These are phyloP conservation scores for Colletotrichum acutatum DNA, from an alignment of 2,329 filamentous ascomycete genomes.

Conservation along the genomic window DNA sequence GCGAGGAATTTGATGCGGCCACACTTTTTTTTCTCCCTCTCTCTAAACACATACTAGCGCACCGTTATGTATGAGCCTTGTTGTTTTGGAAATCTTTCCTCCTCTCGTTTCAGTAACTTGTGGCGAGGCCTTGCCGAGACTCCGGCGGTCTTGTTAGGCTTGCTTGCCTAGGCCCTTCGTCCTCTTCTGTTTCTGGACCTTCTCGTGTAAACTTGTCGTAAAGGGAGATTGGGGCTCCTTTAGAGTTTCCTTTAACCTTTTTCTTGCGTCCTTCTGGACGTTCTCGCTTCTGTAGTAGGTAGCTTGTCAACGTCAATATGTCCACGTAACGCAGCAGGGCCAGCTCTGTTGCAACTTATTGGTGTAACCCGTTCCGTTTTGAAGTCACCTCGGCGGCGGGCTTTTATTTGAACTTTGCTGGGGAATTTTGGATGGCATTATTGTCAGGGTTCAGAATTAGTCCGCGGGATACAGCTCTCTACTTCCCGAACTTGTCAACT, in stretches of 20 bases:
- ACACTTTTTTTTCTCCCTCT: neutral
- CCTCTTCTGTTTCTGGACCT: neutral
- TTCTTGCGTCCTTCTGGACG: neutral
- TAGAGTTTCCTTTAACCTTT: constrained; percentile 24
- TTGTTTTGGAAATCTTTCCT: neutral
- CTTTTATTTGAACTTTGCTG: constrained; percentile 12
- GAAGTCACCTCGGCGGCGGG: neutral
- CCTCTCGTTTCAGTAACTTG: constrained; percentile 17
- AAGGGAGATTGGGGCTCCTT: constrained; percentile 17
- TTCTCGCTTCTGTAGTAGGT: neutral
- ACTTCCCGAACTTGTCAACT: neutral
- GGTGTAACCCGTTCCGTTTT: constrained; percentile 13
- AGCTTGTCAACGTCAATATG: neutral
- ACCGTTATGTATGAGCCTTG: no score
- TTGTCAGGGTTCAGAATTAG: neutral
- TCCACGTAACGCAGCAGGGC: neutral
- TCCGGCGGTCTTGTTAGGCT: neutral
- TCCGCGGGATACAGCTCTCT: neutral
- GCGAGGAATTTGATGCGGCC: neutral
- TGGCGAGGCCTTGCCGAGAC: constrained; percentile 1
- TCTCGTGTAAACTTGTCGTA: constrained; percentile 7
- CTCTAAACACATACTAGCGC: neutral
- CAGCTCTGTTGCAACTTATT: neutral
- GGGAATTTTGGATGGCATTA: neutral
- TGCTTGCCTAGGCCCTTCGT: neutral